Base-by-base conservation (phyloP, 768 basidiomycete species). In the Lepiota venenata region DNA sequence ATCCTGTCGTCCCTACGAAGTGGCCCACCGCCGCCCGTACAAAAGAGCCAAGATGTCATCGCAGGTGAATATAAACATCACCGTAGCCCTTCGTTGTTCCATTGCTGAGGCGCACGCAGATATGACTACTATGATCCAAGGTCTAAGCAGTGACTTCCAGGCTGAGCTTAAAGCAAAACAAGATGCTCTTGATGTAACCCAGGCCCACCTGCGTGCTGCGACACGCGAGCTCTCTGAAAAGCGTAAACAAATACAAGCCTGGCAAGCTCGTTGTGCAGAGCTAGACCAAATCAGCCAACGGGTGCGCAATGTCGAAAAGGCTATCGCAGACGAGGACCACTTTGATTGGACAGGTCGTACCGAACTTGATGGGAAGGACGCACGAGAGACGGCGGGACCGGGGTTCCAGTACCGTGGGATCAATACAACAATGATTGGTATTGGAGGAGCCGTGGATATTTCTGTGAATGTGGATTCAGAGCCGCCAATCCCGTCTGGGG, bases 191-290 rank as follows among this genome's bases (percentile, higher is more conserved):
- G 91, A 93, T 56, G 82, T 88, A 15, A 93, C 88, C 10, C 91
- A 93, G 67, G 84, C 83, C 3, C 88, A 94, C 60, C 82, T 99
- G 10, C 87, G 90, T 22, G 87, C 87, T 11, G 90, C 93, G 1
- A 98, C 96, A 2, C 87, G 90, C 50, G 88, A 93, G 60, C 83
- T 99, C 18, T 87, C 93, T 0, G 91, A 94, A 60, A 91, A 93
- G 65, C 87, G 97, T 42, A 87, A 86, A 62, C 88, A 92, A 61
- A 85, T 96, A 36, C 82, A 87, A 59, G 61, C 74, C 4, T 90
- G 90, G 84, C 89, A 93, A 66, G 64, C 70, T 1, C 79, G 82
- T 36, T 86, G 88, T 56, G 79, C 76, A 8, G 89, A 93, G 66
- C 78, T 93, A 10, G 95, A 97, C 59, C 84, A 91, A 60, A 74